These are phyloP conservation scores for Tulasnella sp. DNA, from an alignment of 768 basidiomycete genomes.

Conservation along the genomic window DNA sequence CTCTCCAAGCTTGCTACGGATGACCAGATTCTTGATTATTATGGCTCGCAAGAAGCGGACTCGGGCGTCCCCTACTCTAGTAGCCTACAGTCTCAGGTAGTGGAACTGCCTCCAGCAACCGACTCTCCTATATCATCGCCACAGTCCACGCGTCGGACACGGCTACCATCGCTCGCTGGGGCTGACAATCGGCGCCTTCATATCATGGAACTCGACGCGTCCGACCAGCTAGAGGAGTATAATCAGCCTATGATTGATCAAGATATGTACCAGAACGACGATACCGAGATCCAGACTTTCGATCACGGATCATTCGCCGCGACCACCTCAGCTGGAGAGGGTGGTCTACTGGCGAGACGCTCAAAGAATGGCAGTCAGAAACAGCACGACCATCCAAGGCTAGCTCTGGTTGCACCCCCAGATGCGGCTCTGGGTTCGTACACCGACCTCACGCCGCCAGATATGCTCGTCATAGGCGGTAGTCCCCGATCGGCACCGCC, in stretches of 20 bases:
- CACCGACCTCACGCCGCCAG: constrained; percentile 9
- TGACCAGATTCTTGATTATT: constrained; percentile 15
- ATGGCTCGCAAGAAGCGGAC: constrained; percentile 10
- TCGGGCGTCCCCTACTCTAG: neutral
- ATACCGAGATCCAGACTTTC: too few species aligned
- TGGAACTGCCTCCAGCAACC: neutral
- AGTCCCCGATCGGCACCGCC: constrained; percentile 2
- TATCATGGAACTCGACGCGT: constrained; percentile 10
- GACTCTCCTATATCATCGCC: neutral
- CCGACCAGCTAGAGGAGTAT: too few species aligned
- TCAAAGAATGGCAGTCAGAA: too few species aligned
- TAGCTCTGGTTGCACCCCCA: constrained; percentile 11
- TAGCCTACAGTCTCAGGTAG: neutral
- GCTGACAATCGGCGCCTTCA: constrained; percentile 5
- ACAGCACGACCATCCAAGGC: constrained; percentile 1
- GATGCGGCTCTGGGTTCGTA: constrained; percentile 4
- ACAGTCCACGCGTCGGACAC: neutral
- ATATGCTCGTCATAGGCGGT: neutral
- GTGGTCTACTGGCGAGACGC: too few species aligned
- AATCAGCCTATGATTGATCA: too few species aligned
- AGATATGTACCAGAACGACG: too few species aligned
- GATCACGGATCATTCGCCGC: too few species aligned
- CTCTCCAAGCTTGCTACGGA: neutral
- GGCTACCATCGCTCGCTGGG: neutral
- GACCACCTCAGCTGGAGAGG: too few species aligned